Evolutionary conservation across 805 yeast species (phyloP), one percentile per base, ranked within the genome.

Genomic region (Metschnikowia matae): DNA sequence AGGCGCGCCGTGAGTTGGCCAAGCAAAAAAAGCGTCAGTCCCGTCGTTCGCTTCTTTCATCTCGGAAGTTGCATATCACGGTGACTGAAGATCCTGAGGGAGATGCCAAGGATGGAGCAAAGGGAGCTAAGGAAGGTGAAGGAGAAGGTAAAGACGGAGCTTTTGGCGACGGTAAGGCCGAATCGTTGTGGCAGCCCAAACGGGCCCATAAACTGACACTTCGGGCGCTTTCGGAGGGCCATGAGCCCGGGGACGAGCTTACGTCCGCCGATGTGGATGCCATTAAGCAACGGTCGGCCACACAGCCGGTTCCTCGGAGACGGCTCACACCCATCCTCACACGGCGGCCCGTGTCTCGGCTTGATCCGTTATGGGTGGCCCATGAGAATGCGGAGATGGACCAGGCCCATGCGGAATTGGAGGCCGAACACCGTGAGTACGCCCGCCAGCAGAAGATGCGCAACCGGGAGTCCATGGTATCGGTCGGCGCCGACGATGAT

Each of bases 311-410:
- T 17, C 65, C 69, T 6, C 58, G 58, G 34, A 55, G 67, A 46
- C 65, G 74, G 54, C 61, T 57, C 49, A 63, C 66, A 46, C 71
- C 74, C 34, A 48, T 66, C 38, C 71, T 79, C 37, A 77, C 82
- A 2, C 74, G 83, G 51, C 71, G 81, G 52, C 85, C 85, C 6
- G 76, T 78, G 14, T 79, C 84, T 1, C 73, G 77, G 53, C 68
- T 81, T 46, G 85, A 81, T 62, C 85, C 85, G 26, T 70, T 82
- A 53, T 78, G 78, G 74, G 67, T 67, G 33, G 79, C 77, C 3
- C 78, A 77, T 58, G 81, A 79, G 53, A 74, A 70, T 65, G 75
- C 68, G 51, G 74, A 73, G 64, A 66, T 66, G 59, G 77, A 64
- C 51, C 65, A 64, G 56, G 82, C 69, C 50, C 70, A 69, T 59